Evolutionary conservation across 371 early-diverging fungal species (phyloP).

Genomic region (Mortierella sp.): DNA sequence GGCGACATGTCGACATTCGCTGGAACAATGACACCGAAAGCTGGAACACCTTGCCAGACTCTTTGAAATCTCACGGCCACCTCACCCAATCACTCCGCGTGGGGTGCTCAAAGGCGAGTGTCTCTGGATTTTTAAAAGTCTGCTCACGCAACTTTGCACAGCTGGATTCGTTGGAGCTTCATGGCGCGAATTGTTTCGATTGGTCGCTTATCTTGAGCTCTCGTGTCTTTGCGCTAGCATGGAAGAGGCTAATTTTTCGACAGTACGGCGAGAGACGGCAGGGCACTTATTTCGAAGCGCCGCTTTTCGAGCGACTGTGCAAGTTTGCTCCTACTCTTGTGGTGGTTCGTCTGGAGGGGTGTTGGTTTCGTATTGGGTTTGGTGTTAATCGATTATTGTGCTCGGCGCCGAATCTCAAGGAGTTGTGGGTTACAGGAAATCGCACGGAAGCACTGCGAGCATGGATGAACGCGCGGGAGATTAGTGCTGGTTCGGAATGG

Average conservation of each 20-base stretch:
- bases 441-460: background rate
- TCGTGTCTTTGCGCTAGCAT: background rate
- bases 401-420: background rate
- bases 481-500: background rate
- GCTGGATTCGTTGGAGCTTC: background rate
- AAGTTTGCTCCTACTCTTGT: background rate
- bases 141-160: background rate
- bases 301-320: background rate
- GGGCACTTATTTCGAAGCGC: background rate
- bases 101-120: background rate
- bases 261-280: background rate
- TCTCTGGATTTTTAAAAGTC: background rate
- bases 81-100: background rate
- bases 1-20: background rate
- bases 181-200: background rate
- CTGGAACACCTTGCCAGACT: background rate
- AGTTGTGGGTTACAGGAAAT: background rate
- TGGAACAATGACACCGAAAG: background rate
- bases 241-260: background rate
- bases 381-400: background rate
- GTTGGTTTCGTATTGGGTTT: background rate
- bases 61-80: background rate
- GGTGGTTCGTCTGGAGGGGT: background rate
- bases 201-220: background rate
- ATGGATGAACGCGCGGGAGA: background rate